phyloP scores from a whole-genome alignment of 1,139 yeast species.

The Debaryomycetaceae sp. region DNA sequence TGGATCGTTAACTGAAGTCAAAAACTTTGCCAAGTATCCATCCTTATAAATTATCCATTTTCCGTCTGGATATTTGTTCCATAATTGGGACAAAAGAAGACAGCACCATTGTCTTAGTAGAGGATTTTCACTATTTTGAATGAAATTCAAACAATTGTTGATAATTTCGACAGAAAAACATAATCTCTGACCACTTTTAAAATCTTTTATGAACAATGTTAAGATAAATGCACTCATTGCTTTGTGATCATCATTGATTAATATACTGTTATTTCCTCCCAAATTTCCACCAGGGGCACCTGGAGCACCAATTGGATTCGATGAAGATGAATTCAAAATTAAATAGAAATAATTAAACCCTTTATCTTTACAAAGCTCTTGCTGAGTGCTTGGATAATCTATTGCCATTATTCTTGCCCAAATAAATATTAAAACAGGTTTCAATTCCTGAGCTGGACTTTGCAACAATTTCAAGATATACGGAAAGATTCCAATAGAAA shows the following conservation, averaged over 20 bases:
- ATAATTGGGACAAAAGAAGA: slow-evolving; percentile 70
- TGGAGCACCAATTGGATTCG: slow-evolving; percentile 24
- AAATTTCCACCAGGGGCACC: slow-evolving; percentile 24
- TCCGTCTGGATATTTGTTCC: slow-evolving; percentile 73
- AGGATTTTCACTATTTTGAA: slow-evolving; percentile 77
- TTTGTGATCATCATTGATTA: slow-evolving; percentile 67
- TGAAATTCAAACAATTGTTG: slow-evolving; percentile 62
- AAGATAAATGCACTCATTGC: slow-evolving; percentile 95
- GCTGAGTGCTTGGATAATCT: slow-evolving; percentile 85
- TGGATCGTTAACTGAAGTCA: slow-evolving; percentile 71
- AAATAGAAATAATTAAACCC: slow-evolving; percentile 86
- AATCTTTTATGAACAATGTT: slow-evolving; percentile 78
- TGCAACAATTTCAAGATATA: slow-evolving; percentile 87
- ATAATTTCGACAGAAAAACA: slow-evolving; percentile 75
- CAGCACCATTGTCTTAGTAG: slow-evolving; percentile 90
- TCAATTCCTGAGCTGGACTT: slow-evolving; percentile 92
- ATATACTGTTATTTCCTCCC: slow-evolving; percentile 20
- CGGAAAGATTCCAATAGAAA: slow-evolving; percentile 94
- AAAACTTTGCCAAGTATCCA: slow-evolving; percentile 56
- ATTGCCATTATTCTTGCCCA: slow-evolving; percentile 99
- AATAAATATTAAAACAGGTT: slow-evolving; percentile 89
- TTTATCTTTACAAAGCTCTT: slow-evolving; percentile 85
- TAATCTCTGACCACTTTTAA: slow-evolving; percentile 73
- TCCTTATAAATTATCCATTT: slow-evolving; percentile 69
- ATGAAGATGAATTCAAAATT: slow-evolving; percentile 48